These are phyloP conservation scores for Geranium rotundifolium DNA, from an alignment of 345 rosid species.

Conservation along the genomic window DNA sequence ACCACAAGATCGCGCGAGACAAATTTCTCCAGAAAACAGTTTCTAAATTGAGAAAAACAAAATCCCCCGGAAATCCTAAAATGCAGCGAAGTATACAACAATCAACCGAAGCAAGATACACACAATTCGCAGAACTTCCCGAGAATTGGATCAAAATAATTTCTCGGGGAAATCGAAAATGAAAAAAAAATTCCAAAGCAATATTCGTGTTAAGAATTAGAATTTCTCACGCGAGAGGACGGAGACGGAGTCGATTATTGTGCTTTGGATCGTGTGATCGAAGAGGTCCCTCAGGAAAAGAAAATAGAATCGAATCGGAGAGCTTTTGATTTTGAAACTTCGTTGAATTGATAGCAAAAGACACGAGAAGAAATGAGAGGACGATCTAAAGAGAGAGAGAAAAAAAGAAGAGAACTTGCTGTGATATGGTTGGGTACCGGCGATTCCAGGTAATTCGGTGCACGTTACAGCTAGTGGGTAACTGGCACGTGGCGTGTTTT, in stretches of 20 bases:
- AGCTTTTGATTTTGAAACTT: too few species aligned
- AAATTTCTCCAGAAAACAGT: background rate
- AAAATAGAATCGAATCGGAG: slow-evolving; percentile 14
- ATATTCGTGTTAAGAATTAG: slow-evolving; percentile 3
- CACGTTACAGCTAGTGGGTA: too few species aligned
- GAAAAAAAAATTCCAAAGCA: background rate
- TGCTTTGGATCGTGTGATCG: background rate
- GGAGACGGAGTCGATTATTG: slow-evolving; percentile 12
- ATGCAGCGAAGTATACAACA: too few species aligned
- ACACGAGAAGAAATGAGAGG: slow-evolving; percentile 12
- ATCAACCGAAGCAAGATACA: too few species aligned
- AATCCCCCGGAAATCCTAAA: too few species aligned
- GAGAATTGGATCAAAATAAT: background rate
- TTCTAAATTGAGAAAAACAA: too few species aligned
- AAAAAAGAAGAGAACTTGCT: slow-evolving; percentile 20
- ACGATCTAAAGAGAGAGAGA: slow-evolving; percentile 14
- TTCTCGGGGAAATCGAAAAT: too few species aligned
- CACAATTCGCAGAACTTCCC: too few species aligned
- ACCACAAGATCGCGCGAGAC: background rate
- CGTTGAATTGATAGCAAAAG: too few species aligned
- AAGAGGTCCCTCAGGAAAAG: slow-evolving; percentile 9
- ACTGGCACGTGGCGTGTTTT: slow-evolving; percentile 25
- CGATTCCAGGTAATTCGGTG: slow-evolving; percentile 67
- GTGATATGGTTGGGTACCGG: slow-evolving; percentile 57
- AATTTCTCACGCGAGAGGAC: slow-evolving; percentile 7